Conservation (phyloP, 2,329 filamentous ascomycete genomes). For the Ophiocordyceps camponoti-rufipedis region DNA sequence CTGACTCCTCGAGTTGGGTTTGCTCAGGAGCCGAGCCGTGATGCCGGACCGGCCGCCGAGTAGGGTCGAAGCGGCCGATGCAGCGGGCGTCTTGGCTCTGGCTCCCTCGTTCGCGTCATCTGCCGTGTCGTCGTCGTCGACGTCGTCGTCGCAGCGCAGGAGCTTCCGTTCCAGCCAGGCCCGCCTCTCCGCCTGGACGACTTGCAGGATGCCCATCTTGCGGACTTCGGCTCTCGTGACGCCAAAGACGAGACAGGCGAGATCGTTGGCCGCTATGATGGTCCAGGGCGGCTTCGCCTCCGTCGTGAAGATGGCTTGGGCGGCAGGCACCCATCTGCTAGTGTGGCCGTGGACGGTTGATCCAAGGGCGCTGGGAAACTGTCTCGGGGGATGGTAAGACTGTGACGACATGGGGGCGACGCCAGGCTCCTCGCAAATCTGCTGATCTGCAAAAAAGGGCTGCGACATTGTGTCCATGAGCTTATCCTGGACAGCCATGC, state of each 20-base stretch:
- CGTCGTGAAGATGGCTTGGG: constrained; percentile 97
- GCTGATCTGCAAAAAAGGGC: constrained; percentile 44
- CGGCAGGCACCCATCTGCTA: constrained; percentile 75
- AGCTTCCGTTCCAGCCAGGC: constrained; percentile 83
- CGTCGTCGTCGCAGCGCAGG: constrained; percentile 21
- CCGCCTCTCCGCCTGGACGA: constrained; percentile 76
- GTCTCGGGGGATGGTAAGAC: constrained; percentile 19
- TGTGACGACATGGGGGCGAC: constrained; percentile 24
- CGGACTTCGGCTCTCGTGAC: constrained; percentile 90
- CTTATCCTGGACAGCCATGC: constrained; percentile 60
- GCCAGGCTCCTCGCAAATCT: constrained; percentile 16
- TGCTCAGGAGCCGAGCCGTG: constrained; percentile 74
- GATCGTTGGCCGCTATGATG: constrained; percentile 86
- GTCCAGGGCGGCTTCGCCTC: constrained; percentile 83
- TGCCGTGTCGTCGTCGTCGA: constrained; percentile 13
- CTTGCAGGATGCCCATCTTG: constrained; percentile 86
- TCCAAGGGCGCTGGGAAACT: constrained; percentile 28
- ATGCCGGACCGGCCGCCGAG: constrained; percentile 59
- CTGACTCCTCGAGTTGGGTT: constrained; percentile 45
- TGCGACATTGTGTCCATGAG: constrained; percentile 72
- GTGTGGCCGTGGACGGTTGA: constrained; percentile 68
- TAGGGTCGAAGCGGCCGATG: constrained; percentile 27
- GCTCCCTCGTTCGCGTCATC: constrained; percentile 13
- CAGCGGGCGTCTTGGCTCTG: constrained; percentile 16
- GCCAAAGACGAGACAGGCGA: constrained; percentile 96